Base-by-base conservation (phyloP, 73 alveolate species). In the Stentor coeruleus region DNA sequence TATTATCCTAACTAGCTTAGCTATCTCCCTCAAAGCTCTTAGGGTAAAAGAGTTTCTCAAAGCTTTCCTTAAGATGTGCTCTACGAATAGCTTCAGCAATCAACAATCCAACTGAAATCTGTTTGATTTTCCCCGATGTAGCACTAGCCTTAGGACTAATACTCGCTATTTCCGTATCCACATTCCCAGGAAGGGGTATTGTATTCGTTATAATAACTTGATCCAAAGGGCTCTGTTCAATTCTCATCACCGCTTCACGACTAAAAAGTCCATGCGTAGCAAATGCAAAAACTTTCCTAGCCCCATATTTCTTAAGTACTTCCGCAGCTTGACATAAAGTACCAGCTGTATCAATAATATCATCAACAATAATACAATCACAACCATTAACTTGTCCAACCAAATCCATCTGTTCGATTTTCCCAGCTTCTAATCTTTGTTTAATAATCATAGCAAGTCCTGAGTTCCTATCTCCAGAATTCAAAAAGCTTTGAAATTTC, bases 11-110 rank as follows among this genome's bases (percentile, higher is more conserved):
- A n/a, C n/a, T n/a, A n/a, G n/a, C n/a, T n/a, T n/a, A n/a, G n/a
- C n/a, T n/a, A n/a, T 57, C 73, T 57, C 73, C 73, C 28, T 57
- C 28, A 57, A 57, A 57, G 28, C 28, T 57, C 28, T 57, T 57
- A 20, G 73, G 73, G 28, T 57, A 57, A 57, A 57, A 57, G 0
- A 57, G 73, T 31, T 57, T n/a, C 15, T n/a, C 15, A 37, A 91
- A 59, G 82, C 90, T 74, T 49, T 93, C 98, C 76, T 88, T 88
- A 42, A 79, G 76, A 66, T 88, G 88, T 59, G 88, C 84, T 81
- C 98, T 90, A 66, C 96, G 85, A 57, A 93, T 93, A 35, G 95
- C 88, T 76, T 93, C 98, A 77, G 98, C 96, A 35, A 93, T 74
- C 42, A 93, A 31, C 35, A 86, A 55, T 38, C 88, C 93, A 33